A percentile compares a stretch with the other conserved stretches of the same genome.
Conservation (phyloP, 305 asterid genomes). For the Fraxinus albicans region DNA sequence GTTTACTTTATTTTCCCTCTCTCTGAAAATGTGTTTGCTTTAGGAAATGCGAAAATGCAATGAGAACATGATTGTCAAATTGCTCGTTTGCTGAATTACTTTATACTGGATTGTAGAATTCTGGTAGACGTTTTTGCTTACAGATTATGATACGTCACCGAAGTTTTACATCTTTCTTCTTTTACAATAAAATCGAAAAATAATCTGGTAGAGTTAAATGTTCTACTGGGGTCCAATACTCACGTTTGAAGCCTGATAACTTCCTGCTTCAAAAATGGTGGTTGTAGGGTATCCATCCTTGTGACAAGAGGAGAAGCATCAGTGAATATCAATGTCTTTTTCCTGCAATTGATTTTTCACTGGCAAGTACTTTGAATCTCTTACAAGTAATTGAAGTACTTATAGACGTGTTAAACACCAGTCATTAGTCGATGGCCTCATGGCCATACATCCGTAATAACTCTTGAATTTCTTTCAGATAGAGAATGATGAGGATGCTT, state of each 20-base stretch:
- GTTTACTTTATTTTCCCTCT: background rate
- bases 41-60: background rate
- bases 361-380: slow-evolving; percentile 43
- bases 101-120: background rate
- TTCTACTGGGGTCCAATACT: background rate
- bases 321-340: slow-evolving; percentile 76
- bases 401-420: background rate
- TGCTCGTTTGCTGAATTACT: background rate
- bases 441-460: slow-evolving; percentile 7
- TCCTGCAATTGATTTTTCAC: slow-evolving; percentile 83
- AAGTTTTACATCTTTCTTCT: background rate
- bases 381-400: background rate
- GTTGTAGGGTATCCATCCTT: slow-evolving; percentile 91
- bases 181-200: background rate
- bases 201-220: background rate
- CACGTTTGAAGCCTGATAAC: slow-evolving; percentile 13
- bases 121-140: background rate
- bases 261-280: slow-evolving; percentile 15
- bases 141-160: background rate
- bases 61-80: background rate
- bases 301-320: slow-evolving; percentile 84
- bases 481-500: slow-evolving; percentile 74
- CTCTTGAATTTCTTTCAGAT: slow-evolving; percentile 51
- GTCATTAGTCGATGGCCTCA: background rate
- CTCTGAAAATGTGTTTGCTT: background rate